These are phyloP conservation scores for Batkoa obscura DNA, from an alignment of 371 early-diverging fungal genomes.

Conservation along the genomic window DNA sequence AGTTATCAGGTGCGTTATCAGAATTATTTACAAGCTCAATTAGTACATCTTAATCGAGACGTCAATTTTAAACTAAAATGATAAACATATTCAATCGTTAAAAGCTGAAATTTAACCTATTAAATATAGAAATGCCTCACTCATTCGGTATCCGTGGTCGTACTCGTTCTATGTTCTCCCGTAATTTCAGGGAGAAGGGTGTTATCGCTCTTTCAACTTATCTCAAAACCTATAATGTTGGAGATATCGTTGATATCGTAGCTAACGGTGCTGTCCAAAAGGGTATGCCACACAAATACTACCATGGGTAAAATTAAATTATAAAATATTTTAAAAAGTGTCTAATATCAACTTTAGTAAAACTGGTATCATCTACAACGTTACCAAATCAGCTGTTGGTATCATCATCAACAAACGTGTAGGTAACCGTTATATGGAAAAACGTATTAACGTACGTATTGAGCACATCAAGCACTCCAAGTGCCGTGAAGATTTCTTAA, in stretches of 20 bases:
- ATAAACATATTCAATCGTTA: too few species aligned
- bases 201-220: constrained; percentile 89
- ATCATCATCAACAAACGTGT: constrained; percentile 96
- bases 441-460: constrained; percentile 95
- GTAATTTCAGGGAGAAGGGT: constrained; percentile 91
- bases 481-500: constrained; percentile 97
- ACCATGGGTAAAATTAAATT: constrained; percentile 70
- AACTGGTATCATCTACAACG: constrained; percentile 97
- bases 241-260: constrained; percentile 97
- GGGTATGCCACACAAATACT: constrained; percentile 99
- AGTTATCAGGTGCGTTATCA: too few species aligned
- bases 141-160: constrained; percentile 93
- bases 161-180: constrained; percentile 96
- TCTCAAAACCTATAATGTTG: constrained; percentile 93
- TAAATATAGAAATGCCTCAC: constrained; percentile 57
- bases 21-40: too few species aligned
- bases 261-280: constrained; percentile 95
- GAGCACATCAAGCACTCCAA: constrained; percentile 99
- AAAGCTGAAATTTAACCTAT: neutral
- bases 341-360: constrained; percentile 28
- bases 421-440: constrained; percentile 94
- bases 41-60: too few species aligned
- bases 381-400: constrained; percentile 96
- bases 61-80: too few species aligned
- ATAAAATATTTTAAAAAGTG: neutral